A percentile compares a stretch with the other conserved stretches of the same genome.
These are phyloP conservation scores for Rhizopus sp. DNA, from an alignment of 371 early-diverging fungal genomes.

Conservation along the genomic window DNA sequence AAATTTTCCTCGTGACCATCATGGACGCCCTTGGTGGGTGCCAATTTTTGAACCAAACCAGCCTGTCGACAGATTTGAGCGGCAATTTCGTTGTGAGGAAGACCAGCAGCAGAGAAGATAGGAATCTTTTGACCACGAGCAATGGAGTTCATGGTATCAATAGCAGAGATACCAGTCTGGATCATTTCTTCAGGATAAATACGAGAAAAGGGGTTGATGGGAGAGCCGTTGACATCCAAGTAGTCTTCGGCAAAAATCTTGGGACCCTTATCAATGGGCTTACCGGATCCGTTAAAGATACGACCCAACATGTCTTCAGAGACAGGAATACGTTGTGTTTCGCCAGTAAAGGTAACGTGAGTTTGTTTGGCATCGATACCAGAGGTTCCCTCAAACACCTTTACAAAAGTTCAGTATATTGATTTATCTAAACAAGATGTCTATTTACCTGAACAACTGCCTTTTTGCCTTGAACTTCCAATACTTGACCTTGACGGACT, in stretches of 20 bases:
- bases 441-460: constrained; percentile 95
- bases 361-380: constrained; percentile 99
- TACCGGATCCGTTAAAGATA: constrained; percentile 99
- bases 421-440: constrained; percentile 12
- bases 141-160: constrained; percentile 99
- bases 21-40: constrained; percentile 90
- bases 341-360: constrained; percentile 97
- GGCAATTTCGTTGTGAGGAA: constrained; percentile 99
- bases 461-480: constrained; percentile 98
- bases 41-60: constrained; percentile 91
- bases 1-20: constrained; percentile 99
- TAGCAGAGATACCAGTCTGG: constrained; percentile 99
- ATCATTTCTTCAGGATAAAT: constrained; percentile 99
- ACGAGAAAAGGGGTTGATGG: constrained; percentile 99
- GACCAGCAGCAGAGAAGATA: constrained; percentile 99
- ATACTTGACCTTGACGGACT: constrained; percentile 97
- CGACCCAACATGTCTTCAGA: constrained; percentile 99
- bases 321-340: constrained; percentile 97
- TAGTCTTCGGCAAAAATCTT: constrained; percentile 99
- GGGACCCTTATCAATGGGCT: constrained; percentile 99
- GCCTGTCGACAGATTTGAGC: constrained; percentile 99
- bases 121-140: constrained; percentile 99
- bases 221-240: constrained; percentile 98
- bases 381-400: constrained; percentile 99
- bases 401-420: background rate